Evolutionary conservation across 2,329 filamentous ascomycete genomes (phyloP).

Genomic region (Leptosphaerulina australis): DNA sequence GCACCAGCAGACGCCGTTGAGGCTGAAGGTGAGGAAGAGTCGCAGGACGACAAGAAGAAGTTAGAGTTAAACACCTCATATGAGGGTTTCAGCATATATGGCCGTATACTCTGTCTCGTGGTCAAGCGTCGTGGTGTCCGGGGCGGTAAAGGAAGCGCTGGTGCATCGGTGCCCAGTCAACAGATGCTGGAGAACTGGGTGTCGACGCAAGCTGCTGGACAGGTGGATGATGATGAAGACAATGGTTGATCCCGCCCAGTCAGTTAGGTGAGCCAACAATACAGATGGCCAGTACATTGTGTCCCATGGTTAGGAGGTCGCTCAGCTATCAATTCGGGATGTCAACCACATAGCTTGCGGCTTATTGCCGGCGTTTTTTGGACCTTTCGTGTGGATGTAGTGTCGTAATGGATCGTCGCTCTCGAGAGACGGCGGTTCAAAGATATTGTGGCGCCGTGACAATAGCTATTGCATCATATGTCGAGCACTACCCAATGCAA

Average conservation of each 20-base stretch:
- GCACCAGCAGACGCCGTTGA: conserved; percentile 18
- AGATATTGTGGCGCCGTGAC: neutral
- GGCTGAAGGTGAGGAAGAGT: conserved; percentile 30
- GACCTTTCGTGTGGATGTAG: neutral
- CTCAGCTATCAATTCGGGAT: too few species aligned
- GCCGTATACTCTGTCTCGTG: conserved; percentile 87
- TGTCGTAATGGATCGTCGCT: neutral
- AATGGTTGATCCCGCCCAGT: conserved; percentile 27
- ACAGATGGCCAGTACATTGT: neutral
- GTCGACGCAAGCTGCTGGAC: conserved; percentile 50
- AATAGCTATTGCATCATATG: neutral
- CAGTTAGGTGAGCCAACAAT: neutral
- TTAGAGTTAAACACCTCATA: conserved; percentile 84
- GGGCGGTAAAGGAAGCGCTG: conserved; percentile 23
- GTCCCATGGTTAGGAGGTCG: neutral
- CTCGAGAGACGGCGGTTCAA: neutral
- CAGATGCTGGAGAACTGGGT: conserved; percentile 53
- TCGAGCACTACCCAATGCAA: neutral
- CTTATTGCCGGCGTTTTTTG: neutral
- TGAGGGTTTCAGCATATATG: conserved; percentile 95
- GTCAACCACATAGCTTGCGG: neutral
- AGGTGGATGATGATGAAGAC: conserved; percentile 45
- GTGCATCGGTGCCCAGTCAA: conserved; percentile 38
- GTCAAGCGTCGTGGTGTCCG: conserved; percentile 70
- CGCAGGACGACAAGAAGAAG: conserved; percentile 89